Base-by-base conservation (phyloP, 805 yeast genomes). In the Teunomyces lycoperdinae region DNA sequence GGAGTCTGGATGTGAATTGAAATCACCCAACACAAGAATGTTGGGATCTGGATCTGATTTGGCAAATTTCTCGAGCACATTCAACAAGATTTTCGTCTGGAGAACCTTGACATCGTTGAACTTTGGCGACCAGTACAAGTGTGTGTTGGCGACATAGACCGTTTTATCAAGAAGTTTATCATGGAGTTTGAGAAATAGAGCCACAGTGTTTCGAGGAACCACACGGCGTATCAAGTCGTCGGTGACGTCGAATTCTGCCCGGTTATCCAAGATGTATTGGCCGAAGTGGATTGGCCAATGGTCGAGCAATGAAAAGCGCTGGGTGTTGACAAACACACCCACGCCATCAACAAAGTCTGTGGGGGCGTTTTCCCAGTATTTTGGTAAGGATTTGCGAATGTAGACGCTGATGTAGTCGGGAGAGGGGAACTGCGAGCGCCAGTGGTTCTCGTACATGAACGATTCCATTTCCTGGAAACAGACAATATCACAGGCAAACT, bases 111-210 rank as follows among this genome's bases (percentile, higher is more conserved):
- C 99, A 69, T 94, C 99, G 63, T 89, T 89, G 63, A 84, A 88
- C 43, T 87, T 89, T 3, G 99, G 99, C 71, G 94, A 97, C 98
- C 99, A 94, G 66, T 92, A 97, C 65, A 94, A 80, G 76, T 94
- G 99, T 0, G 98, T 92, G 60, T 90, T 92, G 3, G 87, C 89
- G 30, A 89, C 74, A 55, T 88, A 76, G 34, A 92, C 68, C 51
- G 78, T 78, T 62, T 85, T 87, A 16, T 90, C 89, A 5, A 91
- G 80, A 46, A 77, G 78, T 30, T 74, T 66, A 59, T 87, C 92
- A 61, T 87, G 89, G 54, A 94, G 78, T 46, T 84, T 79, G 13
- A 86, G 73, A 43, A 89, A 79, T 43, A 88, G 72, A 6, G 97
- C 98, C 60, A 94, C 83, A 59, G 95, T 89, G 69, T 94, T 99